These are phyloP conservation scores for Yamadazyma insecticola DNA, from an alignment of 805 yeast genomes.

Conservation along the genomic window DNA sequence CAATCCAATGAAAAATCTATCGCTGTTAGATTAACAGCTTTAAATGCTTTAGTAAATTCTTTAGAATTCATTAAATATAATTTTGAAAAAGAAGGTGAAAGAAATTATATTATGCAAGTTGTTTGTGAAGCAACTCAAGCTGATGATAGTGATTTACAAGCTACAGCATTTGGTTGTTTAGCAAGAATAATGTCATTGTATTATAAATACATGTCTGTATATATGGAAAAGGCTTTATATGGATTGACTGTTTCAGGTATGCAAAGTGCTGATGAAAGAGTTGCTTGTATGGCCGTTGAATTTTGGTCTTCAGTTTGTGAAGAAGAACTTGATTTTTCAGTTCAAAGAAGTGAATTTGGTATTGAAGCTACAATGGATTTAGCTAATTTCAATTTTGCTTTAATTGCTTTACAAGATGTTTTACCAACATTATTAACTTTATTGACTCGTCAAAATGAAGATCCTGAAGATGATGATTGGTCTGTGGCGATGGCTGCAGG, in stretches of 20 bases:
- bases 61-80: conserved; percentile 83
- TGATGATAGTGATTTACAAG: conserved; percentile 73
- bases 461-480: conserved; percentile 95
- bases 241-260: conserved; percentile 88
- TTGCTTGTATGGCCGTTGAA: conserved; percentile 97
- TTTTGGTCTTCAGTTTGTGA: conserved; percentile 99
- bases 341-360: conserved; percentile 55
- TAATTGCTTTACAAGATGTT: conserved; percentile 77
- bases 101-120: conserved; percentile 97
- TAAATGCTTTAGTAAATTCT: conserved; percentile 87
- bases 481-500: conserved; percentile 98
- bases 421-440: conserved; percentile 80
- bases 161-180: conserved; percentile 92
- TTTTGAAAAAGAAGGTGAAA: conserved; percentile 89
- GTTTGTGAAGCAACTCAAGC: conserved; percentile 99
- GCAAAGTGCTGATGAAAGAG: conserved; percentile 79
- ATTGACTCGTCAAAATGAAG: conserved; percentile 86
- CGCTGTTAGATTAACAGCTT: conserved; percentile 80
- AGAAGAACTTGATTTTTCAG: conserved; percentile 80
- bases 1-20: conserved; percentile 72
- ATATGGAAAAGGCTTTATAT: conserved; percentile 95
- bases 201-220: conserved; percentile 84
- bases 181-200: conserved; percentile 88
- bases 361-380: conserved; percentile 32
- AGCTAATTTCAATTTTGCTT: conserved; percentile 73